phyloP scores from a whole-genome alignment of 2,329 filamentous ascomycete species.

The Penicillium sp. region DNA sequence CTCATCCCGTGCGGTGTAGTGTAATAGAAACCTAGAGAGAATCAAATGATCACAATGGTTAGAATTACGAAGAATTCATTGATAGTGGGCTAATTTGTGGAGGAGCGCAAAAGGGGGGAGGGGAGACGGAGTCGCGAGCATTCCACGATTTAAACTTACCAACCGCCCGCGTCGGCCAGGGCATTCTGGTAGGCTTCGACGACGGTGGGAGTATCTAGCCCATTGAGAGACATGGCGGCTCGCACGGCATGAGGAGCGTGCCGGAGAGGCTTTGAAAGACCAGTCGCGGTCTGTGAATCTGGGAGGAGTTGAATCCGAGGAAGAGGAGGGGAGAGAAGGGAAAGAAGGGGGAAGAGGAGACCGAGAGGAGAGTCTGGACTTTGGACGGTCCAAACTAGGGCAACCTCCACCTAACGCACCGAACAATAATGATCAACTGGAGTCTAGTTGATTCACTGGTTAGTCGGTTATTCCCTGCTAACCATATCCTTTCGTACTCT shows the following conservation, averaged over 20 bases:
- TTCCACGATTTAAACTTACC: slow-evolving; percentile 65
- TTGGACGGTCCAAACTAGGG: slow-evolving; percentile 3
- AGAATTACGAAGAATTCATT: not conserved
- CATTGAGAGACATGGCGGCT: slow-evolving; percentile 87
- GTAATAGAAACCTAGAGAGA: slow-evolving; percentile 82
- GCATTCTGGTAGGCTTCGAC: slow-evolving; percentile 84
- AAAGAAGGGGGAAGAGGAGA: slow-evolving; percentile 14
- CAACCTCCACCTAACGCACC: not conserved
- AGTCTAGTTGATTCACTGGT: not conserved
- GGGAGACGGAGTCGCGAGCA: not conserved
- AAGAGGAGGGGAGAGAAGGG: slow-evolving; percentile 21
- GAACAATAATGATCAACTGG: not conserved
- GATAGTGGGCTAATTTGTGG: not conserved
- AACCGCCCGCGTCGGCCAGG: slow-evolving; percentile 85
- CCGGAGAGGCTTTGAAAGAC: slow-evolving; percentile 8
- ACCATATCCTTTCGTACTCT: not conserved
- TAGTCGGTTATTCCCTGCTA: not conserved
- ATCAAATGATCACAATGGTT: not conserved
- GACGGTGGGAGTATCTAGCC: slow-evolving; percentile 80
- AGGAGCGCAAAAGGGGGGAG: slow-evolving; percentile 22
- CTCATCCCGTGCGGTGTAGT: slow-evolving; percentile 88
- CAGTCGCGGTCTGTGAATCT: slow-evolving; percentile 11
- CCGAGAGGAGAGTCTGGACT: slow-evolving; percentile 10
- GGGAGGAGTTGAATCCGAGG: slow-evolving; percentile 18
- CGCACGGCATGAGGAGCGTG: slow-evolving; percentile 42